A percentile compares a stretch with the other conserved stretches of the same genome.
Conservation (phyloP, 768 basidiomycete genomes). For the Macrocybe gigantea region DNA sequence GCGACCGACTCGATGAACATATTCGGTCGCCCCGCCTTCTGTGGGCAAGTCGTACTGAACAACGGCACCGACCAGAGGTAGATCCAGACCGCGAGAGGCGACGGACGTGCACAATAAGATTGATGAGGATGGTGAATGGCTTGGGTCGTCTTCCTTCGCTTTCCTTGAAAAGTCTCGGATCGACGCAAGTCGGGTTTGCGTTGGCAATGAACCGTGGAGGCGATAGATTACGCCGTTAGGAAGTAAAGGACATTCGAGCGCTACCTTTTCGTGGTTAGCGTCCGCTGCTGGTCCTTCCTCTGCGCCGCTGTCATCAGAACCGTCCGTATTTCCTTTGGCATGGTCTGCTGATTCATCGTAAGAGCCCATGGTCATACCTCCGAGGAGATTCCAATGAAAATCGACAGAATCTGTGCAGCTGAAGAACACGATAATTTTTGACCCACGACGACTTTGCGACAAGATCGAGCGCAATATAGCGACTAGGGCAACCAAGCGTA, state of each 20-base stretch:
- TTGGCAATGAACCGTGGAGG: slow-evolving; percentile 89
- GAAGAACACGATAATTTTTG: slow-evolving; percentile 90
- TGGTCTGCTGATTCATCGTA: slow-evolving; percentile 18
- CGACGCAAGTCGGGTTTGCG: slow-evolving; percentile 72
- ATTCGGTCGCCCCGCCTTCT: slow-evolving; percentile 93
- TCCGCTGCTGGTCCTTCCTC: slow-evolving; percentile 19
- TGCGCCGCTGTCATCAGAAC: slow-evolving; percentile 20
- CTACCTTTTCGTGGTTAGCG: slow-evolving; percentile 38
- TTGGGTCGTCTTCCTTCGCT: slow-evolving; percentile 19
- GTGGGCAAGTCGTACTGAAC: slow-evolving; percentile 97
- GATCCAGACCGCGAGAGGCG: slow-evolving; percentile 95
- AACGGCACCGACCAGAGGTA: slow-evolving; percentile 91
- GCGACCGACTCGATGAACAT: slow-evolving; percentile 94
- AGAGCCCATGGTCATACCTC: slow-evolving; percentile 61
- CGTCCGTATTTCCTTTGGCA: slow-evolving; percentile 13
- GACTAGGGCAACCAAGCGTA: slow-evolving; percentile 88
- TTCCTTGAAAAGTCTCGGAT: slow-evolving; percentile 72
- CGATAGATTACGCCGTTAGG: slow-evolving; percentile 81
- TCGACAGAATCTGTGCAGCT: slow-evolving; percentile 98
- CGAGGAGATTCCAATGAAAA: slow-evolving; percentile 87
- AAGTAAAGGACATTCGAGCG: slow-evolving; percentile 66
- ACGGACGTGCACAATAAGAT: slow-evolving; percentile 94
- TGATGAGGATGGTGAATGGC: slow-evolving; percentile 38
- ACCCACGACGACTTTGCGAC: slow-evolving; percentile 48
- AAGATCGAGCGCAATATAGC: slow-evolving; percentile 82